Evolutionary conservation across 352 stramenopile genomes (phyloP).

Genomic region (Globisporangium mamillatum): DNA sequence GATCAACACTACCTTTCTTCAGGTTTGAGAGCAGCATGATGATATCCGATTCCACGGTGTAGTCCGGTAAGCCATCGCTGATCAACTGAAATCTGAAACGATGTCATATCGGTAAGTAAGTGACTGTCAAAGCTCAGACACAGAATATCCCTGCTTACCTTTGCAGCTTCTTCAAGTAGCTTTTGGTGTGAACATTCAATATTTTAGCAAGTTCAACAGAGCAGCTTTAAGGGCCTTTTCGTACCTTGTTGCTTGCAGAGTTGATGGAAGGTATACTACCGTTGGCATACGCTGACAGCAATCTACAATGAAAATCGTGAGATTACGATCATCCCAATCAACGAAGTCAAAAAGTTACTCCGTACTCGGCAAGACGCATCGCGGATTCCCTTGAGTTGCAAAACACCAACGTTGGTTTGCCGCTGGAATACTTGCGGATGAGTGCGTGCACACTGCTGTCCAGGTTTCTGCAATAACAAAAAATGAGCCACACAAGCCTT

Average conservation of each 20-base stretch:
- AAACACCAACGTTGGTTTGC: conserved; percentile 60
- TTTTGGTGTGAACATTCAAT: neutral
- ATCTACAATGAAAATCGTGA: conserved; percentile 1
- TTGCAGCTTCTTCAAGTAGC: conserved; percentile 8
- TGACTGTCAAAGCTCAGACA: neutral
- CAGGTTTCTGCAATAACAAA: conserved; percentile 27
- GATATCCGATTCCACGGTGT: conserved; percentile 29
- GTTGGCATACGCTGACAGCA: neutral
- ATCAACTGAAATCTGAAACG: conserved; percentile 14
- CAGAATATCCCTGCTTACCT: neutral
- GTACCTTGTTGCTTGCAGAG: conserved; percentile 12
- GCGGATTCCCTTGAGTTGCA: conserved; percentile 36
- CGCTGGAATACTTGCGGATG: conserved; percentile 36
- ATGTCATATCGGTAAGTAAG: neutral
- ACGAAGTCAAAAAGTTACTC: neutral
- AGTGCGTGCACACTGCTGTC: conserved; percentile 44
- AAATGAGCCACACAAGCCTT: neutral
- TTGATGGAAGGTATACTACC: neutral
- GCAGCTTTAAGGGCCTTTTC: neutral
- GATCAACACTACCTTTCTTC: conserved; percentile 23
- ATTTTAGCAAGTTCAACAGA: neutral
- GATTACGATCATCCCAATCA: neutral
- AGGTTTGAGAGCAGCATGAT: conserved; percentile 30
- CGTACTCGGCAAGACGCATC: conserved; percentile 28
- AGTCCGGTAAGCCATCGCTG: conserved; percentile 14